phyloP scores from a whole-genome alignment of 495 filamentous ascomycete species.

The Staphylotrichum tortipilum region DNA sequence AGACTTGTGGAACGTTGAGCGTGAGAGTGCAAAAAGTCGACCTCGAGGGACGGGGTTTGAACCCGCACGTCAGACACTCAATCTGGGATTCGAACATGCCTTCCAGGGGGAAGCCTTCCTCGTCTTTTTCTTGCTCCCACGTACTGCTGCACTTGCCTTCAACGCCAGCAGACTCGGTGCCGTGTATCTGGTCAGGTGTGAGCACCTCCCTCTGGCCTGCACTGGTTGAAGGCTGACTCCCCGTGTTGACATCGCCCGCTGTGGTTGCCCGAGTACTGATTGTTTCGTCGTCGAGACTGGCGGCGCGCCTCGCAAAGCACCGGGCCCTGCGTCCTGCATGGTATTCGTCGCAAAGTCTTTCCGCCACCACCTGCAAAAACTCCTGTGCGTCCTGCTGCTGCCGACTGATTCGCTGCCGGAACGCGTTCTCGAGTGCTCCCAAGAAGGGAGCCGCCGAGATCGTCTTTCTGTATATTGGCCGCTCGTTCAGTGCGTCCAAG shows the following conservation, averaged over 20 bases:
- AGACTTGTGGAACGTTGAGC: slow-evolving; percentile 74
- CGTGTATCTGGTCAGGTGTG: too few species aligned
- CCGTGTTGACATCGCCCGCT: not conserved
- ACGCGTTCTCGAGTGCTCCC: slow-evolving; percentile 69
- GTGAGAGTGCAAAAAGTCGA: slow-evolving; percentile 89
- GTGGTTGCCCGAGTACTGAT: not conserved
- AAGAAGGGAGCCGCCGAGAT: slow-evolving; percentile 82
- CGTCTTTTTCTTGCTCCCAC: slow-evolving; percentile 40
- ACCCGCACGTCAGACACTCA: slow-evolving; percentile 81
- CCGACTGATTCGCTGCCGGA: slow-evolving; percentile 79
- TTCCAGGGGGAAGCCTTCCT: slow-evolving; percentile 78
- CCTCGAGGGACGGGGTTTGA: slow-evolving; percentile 71
- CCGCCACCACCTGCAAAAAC: slow-evolving; percentile 86
- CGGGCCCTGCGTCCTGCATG: slow-evolving; percentile 71
- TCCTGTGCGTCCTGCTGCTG: slow-evolving; percentile 99
- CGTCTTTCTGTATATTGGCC: slow-evolving; percentile 87
- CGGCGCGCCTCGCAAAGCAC: slow-evolving; percentile 29
- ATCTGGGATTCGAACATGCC: slow-evolving; percentile 84
- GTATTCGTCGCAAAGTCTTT: slow-evolving; percentile 88
- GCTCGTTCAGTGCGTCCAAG: slow-evolving; percentile 86
- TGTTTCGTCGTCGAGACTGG: not conserved
- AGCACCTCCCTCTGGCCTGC: too few species aligned
- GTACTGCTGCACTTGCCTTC: slow-evolving; percentile 1
- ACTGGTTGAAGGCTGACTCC: not conserved
- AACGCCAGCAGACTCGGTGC: too few species aligned